Conservation (phyloP, 192 early-diverging fungal genomes). For the Cetraspora pellucida region DNA sequence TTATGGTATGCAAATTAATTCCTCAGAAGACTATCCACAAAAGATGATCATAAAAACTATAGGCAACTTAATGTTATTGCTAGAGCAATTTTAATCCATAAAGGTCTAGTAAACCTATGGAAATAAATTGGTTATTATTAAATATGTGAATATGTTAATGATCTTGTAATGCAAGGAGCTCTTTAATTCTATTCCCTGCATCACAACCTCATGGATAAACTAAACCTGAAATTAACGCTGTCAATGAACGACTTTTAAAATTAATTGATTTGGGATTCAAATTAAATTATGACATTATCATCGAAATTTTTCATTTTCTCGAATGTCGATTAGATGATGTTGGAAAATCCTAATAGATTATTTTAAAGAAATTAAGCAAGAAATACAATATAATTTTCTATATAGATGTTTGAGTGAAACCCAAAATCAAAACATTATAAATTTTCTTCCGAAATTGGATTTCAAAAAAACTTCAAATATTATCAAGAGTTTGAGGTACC, state of each 20-base stretch:
- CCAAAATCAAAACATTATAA: too few relatives aligned
- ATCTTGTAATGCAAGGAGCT: slow-evolving; percentile 24
- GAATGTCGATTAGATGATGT: slow-evolving; percentile 2
- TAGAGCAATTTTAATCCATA: slow-evolving; percentile 11
- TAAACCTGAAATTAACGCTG: neutral
- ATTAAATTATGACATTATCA: slow-evolving; percentile 1
- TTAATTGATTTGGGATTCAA: slow-evolving; percentile 2
- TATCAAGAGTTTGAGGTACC: too few relatives aligned
- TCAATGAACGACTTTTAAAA: neutral
- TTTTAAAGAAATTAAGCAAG: neutral
- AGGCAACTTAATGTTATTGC: slow-evolving; percentile 5
- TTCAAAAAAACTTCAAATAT: too few relatives aligned
- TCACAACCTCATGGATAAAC: neutral
- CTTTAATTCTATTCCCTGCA: slow-evolving; percentile 5
- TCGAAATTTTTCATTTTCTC: slow-evolving; percentile 1
- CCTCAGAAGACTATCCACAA: neutral
- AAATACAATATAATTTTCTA: too few relatives aligned
- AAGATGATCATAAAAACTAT: slow-evolving; percentile 16
- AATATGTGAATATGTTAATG: slow-evolving; percentile 16
- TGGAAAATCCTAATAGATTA: neutral
- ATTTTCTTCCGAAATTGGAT: too few relatives aligned
- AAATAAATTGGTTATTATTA: neutral
- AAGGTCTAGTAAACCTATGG: neutral
- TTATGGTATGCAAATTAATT: neutral
- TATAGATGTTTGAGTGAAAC: too few relatives aligned